phyloP scores from a whole-genome alignment of 148 eudicot species.

The Nyssa sinensis region DNA sequence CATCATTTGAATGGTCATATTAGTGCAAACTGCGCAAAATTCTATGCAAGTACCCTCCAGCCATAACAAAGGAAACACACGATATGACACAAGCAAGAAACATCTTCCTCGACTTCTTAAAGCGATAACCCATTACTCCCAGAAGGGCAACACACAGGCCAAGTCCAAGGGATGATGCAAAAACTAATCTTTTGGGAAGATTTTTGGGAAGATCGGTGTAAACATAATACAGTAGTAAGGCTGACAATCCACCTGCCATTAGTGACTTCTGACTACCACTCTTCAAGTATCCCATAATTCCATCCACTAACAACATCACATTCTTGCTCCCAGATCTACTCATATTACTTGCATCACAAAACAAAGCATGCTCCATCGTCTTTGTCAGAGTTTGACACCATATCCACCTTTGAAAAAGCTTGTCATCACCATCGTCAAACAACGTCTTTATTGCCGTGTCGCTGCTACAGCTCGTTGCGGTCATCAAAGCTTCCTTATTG shows the following conservation, averaged over 20 bases:
- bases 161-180: slow-evolving; percentile 82
- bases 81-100: slow-evolving; percentile 94
- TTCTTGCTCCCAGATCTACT: too few species aligned
- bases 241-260: slow-evolving; percentile 72
- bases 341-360: too few species aligned
- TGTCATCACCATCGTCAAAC: too few species aligned
- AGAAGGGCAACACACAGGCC: slow-evolving; percentile 78
- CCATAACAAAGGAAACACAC: slow-evolving; percentile 73
- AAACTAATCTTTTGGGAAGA: slow-evolving; percentile 60
- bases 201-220: slow-evolving; percentile 79
- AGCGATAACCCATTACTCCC: slow-evolving; percentile 83
- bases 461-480: too few species aligned
- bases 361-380: too few species aligned
- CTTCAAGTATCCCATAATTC: slow-evolving; percentile 76
- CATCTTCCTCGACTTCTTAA: slow-evolving; percentile 72
- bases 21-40: slow-evolving; percentile 66
- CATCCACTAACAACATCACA: too few species aligned
- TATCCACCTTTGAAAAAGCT: too few species aligned
- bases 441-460: too few species aligned
- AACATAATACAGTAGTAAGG: slow-evolving; percentile 51
- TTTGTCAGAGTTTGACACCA: too few species aligned
- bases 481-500: too few species aligned
- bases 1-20: too few species aligned
- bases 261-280: slow-evolving; percentile 77
- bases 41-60: slow-evolving; percentile 79